phyloP scores from a whole-genome alignment of 176 grass and related monocot species.

The Ensete glaucum region DNA sequence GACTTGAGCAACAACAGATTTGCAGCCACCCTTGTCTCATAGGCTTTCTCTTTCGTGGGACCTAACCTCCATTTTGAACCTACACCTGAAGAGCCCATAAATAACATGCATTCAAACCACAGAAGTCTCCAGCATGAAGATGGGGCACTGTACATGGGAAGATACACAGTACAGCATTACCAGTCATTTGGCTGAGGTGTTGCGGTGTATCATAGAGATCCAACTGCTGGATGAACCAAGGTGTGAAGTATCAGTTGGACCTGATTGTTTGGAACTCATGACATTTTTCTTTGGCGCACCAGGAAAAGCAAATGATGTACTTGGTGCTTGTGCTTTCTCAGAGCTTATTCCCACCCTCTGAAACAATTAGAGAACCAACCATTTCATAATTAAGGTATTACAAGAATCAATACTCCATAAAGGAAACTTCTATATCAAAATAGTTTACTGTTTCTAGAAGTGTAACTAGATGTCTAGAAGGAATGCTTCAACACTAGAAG shows the following conservation, averaged over 20 bases:
- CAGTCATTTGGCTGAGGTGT: slow-evolving; percentile 45
- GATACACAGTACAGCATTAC: slow-evolving; percentile 19
- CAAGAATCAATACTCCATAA: background rate
- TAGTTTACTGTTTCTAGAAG: background rate
- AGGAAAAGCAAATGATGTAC: slow-evolving; percentile 26
- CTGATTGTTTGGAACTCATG: slow-evolving; percentile 32
- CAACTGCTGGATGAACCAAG: slow-evolving; percentile 41
- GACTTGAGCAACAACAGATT: slow-evolving; percentile 20
- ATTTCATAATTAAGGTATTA: background rate
- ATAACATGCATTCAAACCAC: slow-evolving; percentile 19
- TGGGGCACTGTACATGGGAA: background rate
- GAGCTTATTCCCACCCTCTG: slow-evolving; percentile 28
- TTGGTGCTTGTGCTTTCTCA: slow-evolving; percentile 29
- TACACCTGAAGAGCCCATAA: slow-evolving; percentile 23
- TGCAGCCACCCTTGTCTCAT: slow-evolving; percentile 13
- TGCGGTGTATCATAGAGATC: slow-evolving; percentile 47
- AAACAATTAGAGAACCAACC: slow-evolving; percentile 8
- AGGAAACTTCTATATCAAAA: background rate
- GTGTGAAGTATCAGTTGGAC: slow-evolving; percentile 29
- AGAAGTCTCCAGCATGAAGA: background rate
- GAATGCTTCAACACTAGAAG: background rate
- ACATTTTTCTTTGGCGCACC: slow-evolving; percentile 37
- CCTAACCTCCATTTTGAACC: slow-evolving; percentile 14
- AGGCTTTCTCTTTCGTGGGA: background rate
- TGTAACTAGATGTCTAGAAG: background rate